Percentiles rank a stretch among this genome's conserved stretches.
These are phyloP conservation scores for Aspergillus sp. DNA, from an alignment of 2,329 filamentous ascomycete species.

Conservation along the genomic window DNA sequence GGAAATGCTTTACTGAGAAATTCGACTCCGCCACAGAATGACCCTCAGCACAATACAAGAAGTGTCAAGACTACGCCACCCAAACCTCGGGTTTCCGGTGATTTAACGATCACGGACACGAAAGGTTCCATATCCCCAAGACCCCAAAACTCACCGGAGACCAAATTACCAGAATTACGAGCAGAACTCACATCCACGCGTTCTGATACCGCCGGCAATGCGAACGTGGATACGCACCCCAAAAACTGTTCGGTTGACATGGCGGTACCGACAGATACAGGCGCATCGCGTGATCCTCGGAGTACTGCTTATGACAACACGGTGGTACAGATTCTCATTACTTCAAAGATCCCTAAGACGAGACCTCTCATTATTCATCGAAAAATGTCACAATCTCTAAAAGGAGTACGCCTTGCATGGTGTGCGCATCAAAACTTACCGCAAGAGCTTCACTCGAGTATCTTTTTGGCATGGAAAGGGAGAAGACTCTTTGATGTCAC, in stretches of 20 bases:
- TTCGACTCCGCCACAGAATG: neutral
- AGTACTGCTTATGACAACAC: slow-evolving; percentile 41
- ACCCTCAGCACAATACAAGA: neutral
- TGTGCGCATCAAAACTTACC: slow-evolving; percentile 60
- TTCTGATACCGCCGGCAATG: neutral
- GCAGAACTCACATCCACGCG: neutral
- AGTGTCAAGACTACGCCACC: neutral
- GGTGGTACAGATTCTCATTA: slow-evolving; percentile 65
- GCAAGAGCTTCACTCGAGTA: slow-evolving; percentile 49
- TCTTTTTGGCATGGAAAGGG: slow-evolving; percentile 79
- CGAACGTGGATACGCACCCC: neutral
- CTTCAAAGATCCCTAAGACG: slow-evolving; percentile 63
- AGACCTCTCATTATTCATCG: slow-evolving; percentile 64
- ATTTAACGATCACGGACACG: neutral
- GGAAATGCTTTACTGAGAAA: neutral
- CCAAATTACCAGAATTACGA: neutral
- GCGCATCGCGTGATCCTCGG: neutral
- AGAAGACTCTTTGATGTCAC: slow-evolving; percentile 73
- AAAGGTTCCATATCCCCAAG: neutral
- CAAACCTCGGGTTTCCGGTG: neutral
- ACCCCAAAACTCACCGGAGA: neutral
- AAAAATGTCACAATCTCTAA: slow-evolving; percentile 66
- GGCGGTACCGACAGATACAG: neutral
- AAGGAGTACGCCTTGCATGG: slow-evolving; percentile 69
- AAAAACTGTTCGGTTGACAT: neutral